Evolutionary conservation across 306 rosid genomes (phyloP).

Genomic region (Prunus armeniaca): DNA sequence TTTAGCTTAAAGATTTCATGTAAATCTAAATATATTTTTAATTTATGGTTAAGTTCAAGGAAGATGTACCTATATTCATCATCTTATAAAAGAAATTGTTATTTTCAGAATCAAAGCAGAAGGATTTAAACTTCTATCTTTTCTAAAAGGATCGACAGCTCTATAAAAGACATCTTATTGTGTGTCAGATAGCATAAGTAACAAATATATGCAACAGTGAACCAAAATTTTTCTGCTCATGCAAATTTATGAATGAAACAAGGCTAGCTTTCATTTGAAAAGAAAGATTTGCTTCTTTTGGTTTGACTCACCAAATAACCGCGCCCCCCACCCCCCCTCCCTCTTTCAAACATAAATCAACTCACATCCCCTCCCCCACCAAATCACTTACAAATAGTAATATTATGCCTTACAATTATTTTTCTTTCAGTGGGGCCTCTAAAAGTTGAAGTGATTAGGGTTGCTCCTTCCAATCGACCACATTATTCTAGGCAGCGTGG

Average conservation of each 20-base stretch:
- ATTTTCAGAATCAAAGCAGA: not conserved
- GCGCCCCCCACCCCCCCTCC: no score
- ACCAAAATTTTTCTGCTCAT: not conserved
- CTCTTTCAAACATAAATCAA: no score
- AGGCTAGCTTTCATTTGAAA: not conserved
- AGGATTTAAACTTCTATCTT: not conserved
- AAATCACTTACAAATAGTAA: not conserved
- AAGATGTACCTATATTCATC: not conserved
- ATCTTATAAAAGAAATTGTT: not conserved
- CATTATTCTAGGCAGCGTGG: conserved; percentile 40
- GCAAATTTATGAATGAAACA: not conserved
- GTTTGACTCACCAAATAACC: not conserved
- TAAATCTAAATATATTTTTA: not conserved
- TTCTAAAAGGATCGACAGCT: not conserved
- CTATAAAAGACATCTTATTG: not conserved
- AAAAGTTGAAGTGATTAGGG: conserved; percentile 43
- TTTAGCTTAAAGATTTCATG: not conserved
- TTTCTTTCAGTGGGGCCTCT: conserved; percentile 26
- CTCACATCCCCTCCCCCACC: not conserved
- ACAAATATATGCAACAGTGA: not conserved
- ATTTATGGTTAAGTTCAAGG: not conserved
- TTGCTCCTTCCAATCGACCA: conserved; percentile 34
- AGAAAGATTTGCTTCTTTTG: not conserved
- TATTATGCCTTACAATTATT: not conserved
- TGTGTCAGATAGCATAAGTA: not conserved